phyloP scores from a whole-genome alignment of 345 rosid species.

The Boechera divaricarpa region DNA sequence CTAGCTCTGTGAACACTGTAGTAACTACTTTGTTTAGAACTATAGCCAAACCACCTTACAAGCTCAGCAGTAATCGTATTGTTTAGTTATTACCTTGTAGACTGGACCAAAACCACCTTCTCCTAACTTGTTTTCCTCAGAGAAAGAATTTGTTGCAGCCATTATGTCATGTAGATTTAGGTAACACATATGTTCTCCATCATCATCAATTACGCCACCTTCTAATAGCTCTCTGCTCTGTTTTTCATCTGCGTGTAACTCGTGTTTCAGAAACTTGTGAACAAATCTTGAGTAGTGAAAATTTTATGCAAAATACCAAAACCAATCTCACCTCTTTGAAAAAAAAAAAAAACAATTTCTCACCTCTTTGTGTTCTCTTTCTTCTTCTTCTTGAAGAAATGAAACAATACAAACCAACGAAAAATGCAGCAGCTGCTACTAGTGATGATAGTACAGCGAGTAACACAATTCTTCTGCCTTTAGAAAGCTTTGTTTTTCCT shows the following conservation, averaged over 20 bases:
- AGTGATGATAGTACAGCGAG: background rate
- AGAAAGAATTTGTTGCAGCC: constrained; percentile 9
- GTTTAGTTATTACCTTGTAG: background rate
- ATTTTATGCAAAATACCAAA: background rate
- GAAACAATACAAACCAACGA: background rate
- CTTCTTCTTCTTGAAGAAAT: background rate
- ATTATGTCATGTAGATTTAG: background rate
- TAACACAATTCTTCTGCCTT: background rate
- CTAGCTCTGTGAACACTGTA: too few relatives aligned
- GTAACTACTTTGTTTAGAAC: background rate
- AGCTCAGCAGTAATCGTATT: background rate
- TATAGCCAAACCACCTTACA: background rate
- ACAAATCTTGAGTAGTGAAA: too few relatives aligned
- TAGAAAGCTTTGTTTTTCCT: background rate
- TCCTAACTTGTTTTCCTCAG: background rate
- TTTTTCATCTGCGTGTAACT: background rate
- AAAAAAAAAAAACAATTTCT: too few relatives aligned
- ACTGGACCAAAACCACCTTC: constrained; percentile 26
- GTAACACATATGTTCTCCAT: background rate
- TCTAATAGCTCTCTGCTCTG: background rate
- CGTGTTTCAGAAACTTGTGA: background rate
- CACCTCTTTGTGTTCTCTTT: too few relatives aligned
- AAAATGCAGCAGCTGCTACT: background rate
- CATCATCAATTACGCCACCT: background rate
- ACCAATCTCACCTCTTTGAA: background rate